phyloP scores from a whole-genome alignment of 106 monocot species.

The Hemerocallis citrina region DNA sequence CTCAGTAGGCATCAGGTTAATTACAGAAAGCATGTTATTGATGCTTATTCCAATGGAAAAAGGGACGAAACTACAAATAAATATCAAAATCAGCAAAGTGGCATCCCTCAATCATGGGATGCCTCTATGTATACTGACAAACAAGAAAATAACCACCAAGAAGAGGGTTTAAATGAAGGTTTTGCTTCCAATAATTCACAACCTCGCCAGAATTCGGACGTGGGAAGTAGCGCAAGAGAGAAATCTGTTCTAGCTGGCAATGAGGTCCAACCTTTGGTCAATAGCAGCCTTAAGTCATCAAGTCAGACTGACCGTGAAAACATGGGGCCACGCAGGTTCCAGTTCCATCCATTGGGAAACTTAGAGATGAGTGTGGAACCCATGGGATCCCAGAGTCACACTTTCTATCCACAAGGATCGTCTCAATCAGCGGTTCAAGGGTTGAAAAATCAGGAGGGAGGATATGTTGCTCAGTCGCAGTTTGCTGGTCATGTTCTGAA shows the following conservation, averaged over 20 bases:
- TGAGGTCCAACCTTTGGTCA: slow-evolving; percentile 13
- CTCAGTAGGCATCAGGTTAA: slow-evolving; percentile 4
- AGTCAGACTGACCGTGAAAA: slow-evolving; percentile 19
- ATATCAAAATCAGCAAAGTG: slow-evolving; percentile 19
- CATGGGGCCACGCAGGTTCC: slow-evolving; percentile 28
- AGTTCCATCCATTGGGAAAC: slow-evolving; percentile 37
- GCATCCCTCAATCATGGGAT: slow-evolving; percentile 23
- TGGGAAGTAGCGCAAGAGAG: slow-evolving; percentile 12
- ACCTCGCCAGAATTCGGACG: slow-evolving; percentile 14
- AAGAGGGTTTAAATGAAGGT: slow-evolving; percentile 24
- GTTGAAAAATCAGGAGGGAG: slow-evolving; percentile 28
- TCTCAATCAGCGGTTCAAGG: slow-evolving; percentile 16
- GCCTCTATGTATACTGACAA: slow-evolving; percentile 18
- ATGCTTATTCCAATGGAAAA: slow-evolving; percentile 17
- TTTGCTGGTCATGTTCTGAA: slow-evolving; percentile 21
- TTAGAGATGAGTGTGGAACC: slow-evolving; percentile 26
- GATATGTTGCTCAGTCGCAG: slow-evolving; percentile 25
- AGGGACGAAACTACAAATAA: slow-evolving; percentile 15
- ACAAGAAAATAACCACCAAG: slow-evolving; percentile 19
- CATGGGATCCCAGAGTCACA: slow-evolving; percentile 8
- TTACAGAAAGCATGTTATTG: slow-evolving; percentile 19
- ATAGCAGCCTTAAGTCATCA: slow-evolving; percentile 9
- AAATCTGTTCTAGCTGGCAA: slow-evolving; percentile 14
- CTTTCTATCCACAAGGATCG: slow-evolving; percentile 14
- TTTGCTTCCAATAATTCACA: slow-evolving; percentile 16